Evolutionary conservation across 805 yeast species (phyloP).

Genomic region (Pichia cabralensis): DNA sequence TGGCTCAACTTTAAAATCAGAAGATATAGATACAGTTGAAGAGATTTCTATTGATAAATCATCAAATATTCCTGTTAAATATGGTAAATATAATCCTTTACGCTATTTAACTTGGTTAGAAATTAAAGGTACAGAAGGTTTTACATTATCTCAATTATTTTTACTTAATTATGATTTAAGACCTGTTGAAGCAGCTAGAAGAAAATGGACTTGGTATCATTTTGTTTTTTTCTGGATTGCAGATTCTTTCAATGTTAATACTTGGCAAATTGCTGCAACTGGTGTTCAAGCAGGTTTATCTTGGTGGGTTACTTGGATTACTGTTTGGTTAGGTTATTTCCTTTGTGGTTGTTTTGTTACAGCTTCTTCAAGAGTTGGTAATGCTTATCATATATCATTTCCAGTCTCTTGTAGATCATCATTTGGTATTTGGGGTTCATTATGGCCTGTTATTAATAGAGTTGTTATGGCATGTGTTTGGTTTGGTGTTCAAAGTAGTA

Average conservation of each 20-base stretch:
- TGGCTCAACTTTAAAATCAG: too few species aligned
- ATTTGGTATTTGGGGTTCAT: constrained; percentile 78
- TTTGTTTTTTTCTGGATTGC: constrained; percentile 79
- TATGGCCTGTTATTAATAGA: constrained; percentile 84
- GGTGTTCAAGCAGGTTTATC: constrained; percentile 69
- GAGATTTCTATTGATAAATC: too few species aligned
- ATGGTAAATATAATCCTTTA: too few species aligned
- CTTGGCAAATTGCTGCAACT: constrained; percentile 87
- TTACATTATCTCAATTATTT: constrained; percentile 52
- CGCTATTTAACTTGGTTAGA: constrained; percentile 14
- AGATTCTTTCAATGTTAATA: constrained; percentile 80
- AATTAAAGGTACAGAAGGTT: constrained; percentile 22
- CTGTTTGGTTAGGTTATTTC: constrained; percentile 79
- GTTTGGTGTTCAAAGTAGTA: constrained; percentile 81
- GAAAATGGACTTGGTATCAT: constrained; percentile 83
- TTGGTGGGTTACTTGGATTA: constrained; percentile 90
- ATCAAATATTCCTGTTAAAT: too few species aligned
- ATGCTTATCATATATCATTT: constrained; percentile 72
- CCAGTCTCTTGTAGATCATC: constrained; percentile 76
- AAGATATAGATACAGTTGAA: not conserved
- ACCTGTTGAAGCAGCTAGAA: constrained; percentile 64
- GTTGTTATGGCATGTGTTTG: constrained; percentile 72
- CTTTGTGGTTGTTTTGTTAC: constrained; percentile 62
- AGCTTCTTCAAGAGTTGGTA: constrained; percentile 68
- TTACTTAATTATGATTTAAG: constrained; percentile 65